phyloP scores from a whole-genome alignment of 2,329 filamentous ascomycete species.

The Podosphaera fusca region DNA sequence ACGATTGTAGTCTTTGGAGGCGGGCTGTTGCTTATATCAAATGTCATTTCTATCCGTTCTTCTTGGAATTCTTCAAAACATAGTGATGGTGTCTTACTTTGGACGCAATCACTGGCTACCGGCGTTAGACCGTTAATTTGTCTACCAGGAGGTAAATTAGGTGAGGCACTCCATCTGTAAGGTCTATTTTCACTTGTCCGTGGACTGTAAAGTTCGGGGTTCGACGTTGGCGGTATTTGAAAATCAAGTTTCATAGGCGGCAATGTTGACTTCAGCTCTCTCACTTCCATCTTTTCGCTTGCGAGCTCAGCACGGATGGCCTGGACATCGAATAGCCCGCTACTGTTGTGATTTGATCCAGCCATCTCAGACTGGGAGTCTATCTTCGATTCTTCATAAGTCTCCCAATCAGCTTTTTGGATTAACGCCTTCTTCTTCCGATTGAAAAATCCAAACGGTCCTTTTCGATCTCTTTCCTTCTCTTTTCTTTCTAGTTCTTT shows the following conservation, averaged over 20 bases:
- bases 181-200: not conserved
- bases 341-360: constrained; percentile 15
- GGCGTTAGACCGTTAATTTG: not conserved
- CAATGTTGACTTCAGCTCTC: constrained; percentile 67
- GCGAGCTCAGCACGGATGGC: constrained; percentile 75
- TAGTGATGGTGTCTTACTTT: constrained; percentile 3
- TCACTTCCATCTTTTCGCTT: constrained; percentile 30
- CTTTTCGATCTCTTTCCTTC: constrained; percentile 32
- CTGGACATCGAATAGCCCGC: constrained; percentile 79
- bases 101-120: constrained; percentile 5
- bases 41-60: constrained; percentile 43
- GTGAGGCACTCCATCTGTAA: not conserved
- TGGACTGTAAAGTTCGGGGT: not conserved
- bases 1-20: constrained; percentile 19
- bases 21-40: constrained; percentile 35
- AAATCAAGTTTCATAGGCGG: constrained; percentile 70
- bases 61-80: constrained; percentile 7
- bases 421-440: constrained; percentile 48
- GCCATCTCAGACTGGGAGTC: constrained; percentile 4
- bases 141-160: not conserved
- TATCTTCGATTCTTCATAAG: constrained; percentile 54
- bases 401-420: constrained; percentile 80
- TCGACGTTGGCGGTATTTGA: constrained; percentile 6
- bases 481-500: constrained; percentile 65
- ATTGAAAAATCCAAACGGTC: constrained; percentile 52